Evolutionary conservation across 2,329 filamentous ascomycete species (phyloP).

Genomic region (Ophiostoma sp.): DNA sequence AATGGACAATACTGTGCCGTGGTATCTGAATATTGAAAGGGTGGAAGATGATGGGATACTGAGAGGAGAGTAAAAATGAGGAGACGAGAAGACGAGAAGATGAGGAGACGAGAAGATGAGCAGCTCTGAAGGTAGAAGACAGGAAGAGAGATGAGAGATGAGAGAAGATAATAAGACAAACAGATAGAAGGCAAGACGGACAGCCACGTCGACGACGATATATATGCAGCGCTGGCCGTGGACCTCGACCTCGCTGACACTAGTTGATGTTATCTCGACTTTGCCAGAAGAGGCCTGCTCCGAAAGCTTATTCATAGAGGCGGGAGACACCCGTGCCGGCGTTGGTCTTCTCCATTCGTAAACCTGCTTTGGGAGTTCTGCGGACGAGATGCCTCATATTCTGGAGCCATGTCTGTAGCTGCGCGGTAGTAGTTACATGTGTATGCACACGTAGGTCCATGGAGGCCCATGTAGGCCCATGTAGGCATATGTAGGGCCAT

Average conservation of each 20-base stretch:
- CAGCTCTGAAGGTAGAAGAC: background rate
- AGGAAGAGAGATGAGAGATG: background rate
- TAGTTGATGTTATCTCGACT: background rate
- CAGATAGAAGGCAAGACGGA: background rate
- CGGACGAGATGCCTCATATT: background rate
- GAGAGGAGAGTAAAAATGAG: background rate
- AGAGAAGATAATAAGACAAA: background rate
- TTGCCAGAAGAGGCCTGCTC: conserved; percentile 4
- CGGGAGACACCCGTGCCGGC: background rate
- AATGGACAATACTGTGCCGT: background rate
- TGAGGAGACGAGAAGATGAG: background rate
- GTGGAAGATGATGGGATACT: background rate
- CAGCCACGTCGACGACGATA: background rate
- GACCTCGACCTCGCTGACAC: conserved; percentile 7
- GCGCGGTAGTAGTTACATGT: background rate
- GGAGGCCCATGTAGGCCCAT: background rate
- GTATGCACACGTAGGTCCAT: background rate
- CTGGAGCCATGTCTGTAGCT: background rate
- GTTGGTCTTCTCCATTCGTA: conserved; percentile 7
- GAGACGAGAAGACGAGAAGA: background rate
- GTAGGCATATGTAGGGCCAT: background rate
- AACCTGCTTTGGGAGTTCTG: background rate
- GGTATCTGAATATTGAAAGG: background rate
- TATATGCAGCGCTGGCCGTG: conserved; percentile 6
- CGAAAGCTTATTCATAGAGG: conserved; percentile 2